A percentile compares a stretch with the other conserved stretches of the same genome.
These are phyloP conservation scores for Paecilomyces sp. DNA, from an alignment of 2,329 filamentous ascomycete species.

Conservation along the genomic window DNA sequence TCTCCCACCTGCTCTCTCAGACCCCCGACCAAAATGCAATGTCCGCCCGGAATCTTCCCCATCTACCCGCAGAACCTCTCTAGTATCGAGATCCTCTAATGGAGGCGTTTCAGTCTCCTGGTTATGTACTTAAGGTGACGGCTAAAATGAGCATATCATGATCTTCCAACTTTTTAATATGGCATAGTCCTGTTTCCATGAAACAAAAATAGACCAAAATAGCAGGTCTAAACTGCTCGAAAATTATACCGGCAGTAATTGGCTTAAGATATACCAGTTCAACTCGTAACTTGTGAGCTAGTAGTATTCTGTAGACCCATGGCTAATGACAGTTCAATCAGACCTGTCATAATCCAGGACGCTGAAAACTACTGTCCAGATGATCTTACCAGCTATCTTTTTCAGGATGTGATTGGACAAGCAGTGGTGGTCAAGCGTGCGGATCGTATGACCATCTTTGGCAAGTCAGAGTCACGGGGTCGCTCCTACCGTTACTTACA, in stretches of 20 bases:
- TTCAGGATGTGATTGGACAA: too few species aligned
- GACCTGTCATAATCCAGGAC: too few species aligned
- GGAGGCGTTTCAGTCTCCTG: conserved; percentile 6
- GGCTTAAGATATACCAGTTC: not conserved
- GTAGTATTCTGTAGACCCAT: too few species aligned
- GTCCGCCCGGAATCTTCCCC: not conserved
- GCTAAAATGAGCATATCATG: conserved; percentile 20
- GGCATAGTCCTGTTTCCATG: not conserved
- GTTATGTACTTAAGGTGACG: conserved; percentile 23
- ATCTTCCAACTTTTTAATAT: not conserved
- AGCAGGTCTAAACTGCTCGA: not conserved
- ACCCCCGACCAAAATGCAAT: not conserved
- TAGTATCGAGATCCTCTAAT: not conserved
- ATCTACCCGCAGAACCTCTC: not conserved
- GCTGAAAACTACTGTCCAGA: too few species aligned
- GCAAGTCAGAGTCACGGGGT: not conserved
- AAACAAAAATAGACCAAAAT: not conserved
- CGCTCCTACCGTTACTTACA: not conserved
- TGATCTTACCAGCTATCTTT: too few species aligned
- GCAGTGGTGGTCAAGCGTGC: not conserved
- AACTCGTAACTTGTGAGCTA: too few species aligned
- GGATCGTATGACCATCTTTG: not conserved
- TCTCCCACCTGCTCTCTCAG: not conserved
- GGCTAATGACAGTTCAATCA: too few species aligned
- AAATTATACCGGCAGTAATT: not conserved